A percentile compares a stretch with the other conserved stretches of the same genome.
phyloP scores from a whole-genome alignment of 2,329 filamentous ascomycete genomes.

The Claviceps sp. region DNA sequence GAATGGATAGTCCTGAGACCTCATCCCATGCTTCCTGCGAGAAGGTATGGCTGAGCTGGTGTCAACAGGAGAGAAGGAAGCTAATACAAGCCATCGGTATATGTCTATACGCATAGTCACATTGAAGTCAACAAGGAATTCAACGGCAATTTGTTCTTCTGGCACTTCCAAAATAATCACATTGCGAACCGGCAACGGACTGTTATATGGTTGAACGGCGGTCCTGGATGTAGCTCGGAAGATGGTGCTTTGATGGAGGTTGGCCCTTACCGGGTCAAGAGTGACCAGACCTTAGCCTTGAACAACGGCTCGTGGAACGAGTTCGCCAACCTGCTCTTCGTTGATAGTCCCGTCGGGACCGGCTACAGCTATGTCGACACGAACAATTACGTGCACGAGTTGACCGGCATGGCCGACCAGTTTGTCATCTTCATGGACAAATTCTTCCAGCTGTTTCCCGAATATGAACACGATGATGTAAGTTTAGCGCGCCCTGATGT shows the following conservation, averaged over 20 bases:
- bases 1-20: neutral
- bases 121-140: conserved; percentile 75
- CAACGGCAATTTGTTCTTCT: conserved; percentile 96
- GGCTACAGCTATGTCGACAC: conserved; percentile 94
- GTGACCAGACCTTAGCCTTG: conserved; percentile 56
- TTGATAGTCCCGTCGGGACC: conserved; percentile 93
- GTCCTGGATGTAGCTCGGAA: conserved; percentile 92
- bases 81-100: neutral
- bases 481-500: conserved; percentile 42
- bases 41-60: neutral
- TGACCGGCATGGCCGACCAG: conserved; percentile 79
- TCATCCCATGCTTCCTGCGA: neutral
- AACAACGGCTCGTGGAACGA: conserved; percentile 98
- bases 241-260: conserved; percentile 95
- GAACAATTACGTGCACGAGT: conserved; percentile 71
- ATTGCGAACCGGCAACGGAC: conserved; percentile 85
- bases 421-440: conserved; percentile 84
- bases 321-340: conserved; percentile 91
- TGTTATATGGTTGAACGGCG: conserved; percentile 94
- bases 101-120: conserved; percentile 45
- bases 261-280: conserved; percentile 76
- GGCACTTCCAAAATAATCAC: conserved; percentile 92
- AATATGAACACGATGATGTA: conserved; percentile 86
- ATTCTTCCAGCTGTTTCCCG: conserved; percentile 80
- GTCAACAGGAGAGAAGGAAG: neutral